Evolutionary conservation across 192 early-diverging fungal species (phyloP).

Genomic region (Coemansia sp.): DNA sequence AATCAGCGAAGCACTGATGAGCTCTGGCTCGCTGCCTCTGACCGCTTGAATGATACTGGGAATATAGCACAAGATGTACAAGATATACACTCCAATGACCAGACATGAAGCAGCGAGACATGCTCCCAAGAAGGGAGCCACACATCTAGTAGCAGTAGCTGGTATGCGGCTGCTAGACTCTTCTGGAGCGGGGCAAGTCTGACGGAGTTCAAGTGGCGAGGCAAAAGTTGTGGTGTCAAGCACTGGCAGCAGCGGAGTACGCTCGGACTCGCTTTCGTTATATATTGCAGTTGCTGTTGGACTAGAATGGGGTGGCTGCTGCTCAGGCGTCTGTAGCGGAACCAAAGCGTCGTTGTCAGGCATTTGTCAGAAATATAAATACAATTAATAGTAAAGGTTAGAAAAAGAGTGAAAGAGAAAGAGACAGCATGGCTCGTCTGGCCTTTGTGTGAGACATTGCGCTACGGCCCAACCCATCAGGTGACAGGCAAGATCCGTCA

Average conservation of each 20-base stretch:
- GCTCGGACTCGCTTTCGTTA: neutral
- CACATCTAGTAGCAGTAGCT: neutral
- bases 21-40: slow-evolving; percentile 21
- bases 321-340: neutral
- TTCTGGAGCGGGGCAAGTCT: neutral
- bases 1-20: slow-evolving; percentile 24
- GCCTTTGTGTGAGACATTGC: neutral
- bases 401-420: neutral
- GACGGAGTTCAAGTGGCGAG: neutral
- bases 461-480: neutral
- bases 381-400: neutral
- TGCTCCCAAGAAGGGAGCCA: slow-evolving; percentile 16
- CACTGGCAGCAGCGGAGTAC: neutral
- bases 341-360: neutral
- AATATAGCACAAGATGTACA: slow-evolving; percentile 32
- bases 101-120: slow-evolving; percentile 27
- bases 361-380: neutral
- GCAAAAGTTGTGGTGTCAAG: neutral
- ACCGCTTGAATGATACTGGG: slow-evolving; percentile 23
- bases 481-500: neutral
- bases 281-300: neutral
- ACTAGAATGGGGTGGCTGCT: neutral
- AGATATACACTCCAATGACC: slow-evolving; percentile 32
- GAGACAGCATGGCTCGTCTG: neutral
- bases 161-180: neutral